Evolutionary conservation across 306 rosid species (phyloP), one percentile per base, ranked within the genome.

Genomic region (Cicer judaicum): DNA sequence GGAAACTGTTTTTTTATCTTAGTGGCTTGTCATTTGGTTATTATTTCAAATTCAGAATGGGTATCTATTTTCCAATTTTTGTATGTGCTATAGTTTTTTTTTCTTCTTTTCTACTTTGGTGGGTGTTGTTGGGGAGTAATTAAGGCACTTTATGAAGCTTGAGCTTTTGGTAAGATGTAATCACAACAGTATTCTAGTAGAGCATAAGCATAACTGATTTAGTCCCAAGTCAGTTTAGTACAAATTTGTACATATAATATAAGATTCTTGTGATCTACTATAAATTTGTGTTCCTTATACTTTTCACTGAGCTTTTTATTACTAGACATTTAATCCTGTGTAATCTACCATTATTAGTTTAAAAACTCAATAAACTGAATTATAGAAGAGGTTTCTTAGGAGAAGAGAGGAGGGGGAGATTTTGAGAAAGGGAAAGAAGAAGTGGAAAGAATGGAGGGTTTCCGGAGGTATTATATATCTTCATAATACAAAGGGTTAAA

Each of bases 181-280:
- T 64, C 43, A 9, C 15, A 18, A 81, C 19, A 16, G 46, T 70
- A 16, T 64, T 16, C 50, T 9, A 21, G 62, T 63, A 46, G 70
- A 16, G 18, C 18, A 64, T 76, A 55, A 16, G 18, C 18, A 64
- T 76, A 55, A 34, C 61, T 62, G 0, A 15, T 47, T 18, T 40
- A 76, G 68, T 76, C 76, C 76, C 46, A 42, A 67, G 43, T 62
- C 57, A 62, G 63, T 44, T 73, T n/a, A 65, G 79, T 77, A 59
- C 48, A 80, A 74, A 74, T 80, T 61, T 81, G 78, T 81, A 81
- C 36, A 73, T 78, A 82, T 61, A 56, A 59, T 65, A 77, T 64
- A 16, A 76, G 44, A 71, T 54, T 71, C 52, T 55, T 76, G 68
- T 71, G 59, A 50, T 76, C 18, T 60, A 49, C 84, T 69, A 54